phyloP scores from a whole-genome alignment of 345 rosid species.

The Euphorbia lathyris region DNA sequence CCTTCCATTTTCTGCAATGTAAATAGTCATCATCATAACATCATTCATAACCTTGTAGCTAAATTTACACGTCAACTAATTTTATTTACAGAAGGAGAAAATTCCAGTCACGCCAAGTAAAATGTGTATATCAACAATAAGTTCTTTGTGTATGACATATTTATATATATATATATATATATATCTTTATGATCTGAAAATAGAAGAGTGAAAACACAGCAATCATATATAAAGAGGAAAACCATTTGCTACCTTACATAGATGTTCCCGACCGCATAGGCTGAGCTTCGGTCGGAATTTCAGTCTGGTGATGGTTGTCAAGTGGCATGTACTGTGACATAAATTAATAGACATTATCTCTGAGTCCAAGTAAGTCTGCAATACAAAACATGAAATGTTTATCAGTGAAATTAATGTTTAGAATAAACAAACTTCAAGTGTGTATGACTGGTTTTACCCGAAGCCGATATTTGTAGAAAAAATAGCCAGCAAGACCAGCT shows the following conservation, averaged over 20 bases:
- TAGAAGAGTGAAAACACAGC: not conserved
- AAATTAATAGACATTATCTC: constrained; percentile 96
- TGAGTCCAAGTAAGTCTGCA: constrained; percentile 92
- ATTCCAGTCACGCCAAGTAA: not conserved
- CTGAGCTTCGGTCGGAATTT: constrained; percentile 33
- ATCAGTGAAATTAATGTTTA: not conserved
- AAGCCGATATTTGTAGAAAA: constrained; percentile 94
- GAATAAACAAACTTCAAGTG: not conserved
- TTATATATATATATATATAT: too few species aligned
- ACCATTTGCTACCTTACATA: constrained; percentile 10
- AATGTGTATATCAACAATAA: not conserved
- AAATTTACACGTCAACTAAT: constrained; percentile 9
- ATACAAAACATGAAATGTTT: not conserved
- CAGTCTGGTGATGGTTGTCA: constrained; percentile 57
- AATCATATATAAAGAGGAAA: not conserved
- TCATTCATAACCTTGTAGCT: too few species aligned
- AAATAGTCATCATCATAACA: too few species aligned
- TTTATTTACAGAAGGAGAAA: constrained; percentile 12
- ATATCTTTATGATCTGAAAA: not conserved
- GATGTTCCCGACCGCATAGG: constrained; percentile 20
- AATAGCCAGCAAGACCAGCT: constrained; percentile 59
- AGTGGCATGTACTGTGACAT: constrained; percentile 99
- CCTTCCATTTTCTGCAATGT: too few species aligned
- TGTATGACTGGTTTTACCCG: constrained; percentile 48
- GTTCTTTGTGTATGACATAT: not conserved